phyloP scores from a whole-genome alignment of 208 protist genomes.

The Trypanosoma conorhini region DNA sequence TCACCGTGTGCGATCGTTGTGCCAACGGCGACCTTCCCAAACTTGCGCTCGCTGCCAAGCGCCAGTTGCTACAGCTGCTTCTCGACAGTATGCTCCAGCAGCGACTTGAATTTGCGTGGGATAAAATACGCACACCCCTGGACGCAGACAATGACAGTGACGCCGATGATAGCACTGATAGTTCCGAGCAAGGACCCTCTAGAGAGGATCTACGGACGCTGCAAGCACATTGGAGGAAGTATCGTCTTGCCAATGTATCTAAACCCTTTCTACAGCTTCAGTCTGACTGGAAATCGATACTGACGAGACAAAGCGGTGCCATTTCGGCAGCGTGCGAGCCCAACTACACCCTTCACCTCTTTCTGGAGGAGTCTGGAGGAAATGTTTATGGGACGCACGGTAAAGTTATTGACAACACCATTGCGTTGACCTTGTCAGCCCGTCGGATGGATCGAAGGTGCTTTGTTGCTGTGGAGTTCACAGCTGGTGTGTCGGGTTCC shows the following conservation, averaged over 20 bases:
- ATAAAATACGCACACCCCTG: slow-evolving; percentile 33
- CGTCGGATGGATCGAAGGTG: background rate
- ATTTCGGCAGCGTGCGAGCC: slow-evolving; percentile 5
- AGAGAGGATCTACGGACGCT: slow-evolving; percentile 16
- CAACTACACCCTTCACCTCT: slow-evolving; percentile 25
- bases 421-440: slow-evolving; percentile 5
- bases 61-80: slow-evolving; percentile 58
- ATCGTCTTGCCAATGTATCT: slow-evolving; percentile 6
- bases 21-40: slow-evolving; percentile 42
- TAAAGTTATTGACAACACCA: background rate
- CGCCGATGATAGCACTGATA: background rate
- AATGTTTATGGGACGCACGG: background rate
- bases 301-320: background rate
- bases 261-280: slow-evolving; percentile 14
- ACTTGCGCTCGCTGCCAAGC: slow-evolving; percentile 47
- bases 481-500: background rate
- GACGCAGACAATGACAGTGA: background rate
- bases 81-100: slow-evolving; percentile 73
- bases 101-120: slow-evolving; percentile 57
- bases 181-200: background rate
- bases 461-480: slow-evolving; percentile 16
- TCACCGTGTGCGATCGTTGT: slow-evolving; percentile 17
- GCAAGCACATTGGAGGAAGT: slow-evolving; percentile 5
- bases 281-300: slow-evolving; percentile 14
- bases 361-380: background rate